Evolutionary conservation across 169 alveolate species (phyloP), one percentile per base, ranked within the genome.

Genomic region (Eimeria maxima): DNA sequence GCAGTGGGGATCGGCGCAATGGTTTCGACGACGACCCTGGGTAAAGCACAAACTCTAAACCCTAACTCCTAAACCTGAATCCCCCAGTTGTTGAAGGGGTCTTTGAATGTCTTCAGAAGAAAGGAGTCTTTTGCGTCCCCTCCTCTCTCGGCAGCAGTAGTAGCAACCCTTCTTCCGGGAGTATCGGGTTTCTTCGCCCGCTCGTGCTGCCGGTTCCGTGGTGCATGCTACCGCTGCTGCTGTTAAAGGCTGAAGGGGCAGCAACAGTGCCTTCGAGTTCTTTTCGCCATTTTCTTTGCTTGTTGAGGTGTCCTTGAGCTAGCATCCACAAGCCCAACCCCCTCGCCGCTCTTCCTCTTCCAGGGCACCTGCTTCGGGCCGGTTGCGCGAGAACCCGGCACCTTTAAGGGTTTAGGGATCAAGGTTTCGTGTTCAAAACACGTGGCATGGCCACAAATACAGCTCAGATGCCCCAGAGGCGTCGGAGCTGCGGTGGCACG

Each of bases 31-130:
- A 24, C 16, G 38, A 65, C 74, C 33, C 74, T 24, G n/a, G 69
- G 69, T 24, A 18, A 18, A 11, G 69, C 69, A 16, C 42, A 73
- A 73, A 73, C 84, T 55, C 84, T 73, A 73, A 44, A 33, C 53
- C 84, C 84, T 33, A 73, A 73, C 33, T 55, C 84, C 84, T 73
- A 73, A 73, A 73, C 53, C 13, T 20, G 33, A 65, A 24, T 24
- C 6, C 42, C 38, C 18, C 7, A 24, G 18, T 18, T 60, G n/a
- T 16, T 60, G 20, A 60, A 24, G 69, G 10, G 60, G 10, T 14
- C 69, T 18, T 18, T 18, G 20, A 2, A 24, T 65, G 38, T 65
- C 42, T 65, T n/a, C 6, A 65, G 38, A 65, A 24, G 38, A n/a
- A 65, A n/a, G 8, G 18, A 53, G 63, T 53, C 74, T 65, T 10